phyloP scores from a whole-genome alignment of 2,329 filamentous ascomycete species.

The Hypoxylon sp. region DNA sequence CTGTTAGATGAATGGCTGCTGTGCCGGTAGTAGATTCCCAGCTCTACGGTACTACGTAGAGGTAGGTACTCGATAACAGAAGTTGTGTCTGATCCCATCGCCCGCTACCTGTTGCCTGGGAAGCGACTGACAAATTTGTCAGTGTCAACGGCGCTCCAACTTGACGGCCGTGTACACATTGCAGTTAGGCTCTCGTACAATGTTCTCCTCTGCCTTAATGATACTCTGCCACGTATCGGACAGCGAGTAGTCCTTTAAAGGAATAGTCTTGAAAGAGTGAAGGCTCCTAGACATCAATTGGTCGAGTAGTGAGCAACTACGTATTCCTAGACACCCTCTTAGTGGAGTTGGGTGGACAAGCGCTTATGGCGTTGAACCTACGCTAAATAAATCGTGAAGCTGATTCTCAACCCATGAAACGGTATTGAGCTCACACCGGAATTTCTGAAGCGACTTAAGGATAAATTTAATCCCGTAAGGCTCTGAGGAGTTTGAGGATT shows the following conservation, averaged over 20 bases:
- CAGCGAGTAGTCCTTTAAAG: background rate
- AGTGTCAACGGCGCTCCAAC: conserved; percentile 8
- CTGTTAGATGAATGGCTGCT: conserved; percentile 1
- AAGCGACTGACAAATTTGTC: background rate
- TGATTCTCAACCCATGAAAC: conserved; percentile 9
- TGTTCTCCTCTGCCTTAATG: background rate
- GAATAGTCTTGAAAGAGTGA: background rate
- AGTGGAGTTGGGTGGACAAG: conserved; percentile 2
- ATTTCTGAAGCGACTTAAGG: background rate
- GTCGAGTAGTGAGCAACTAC: background rate
- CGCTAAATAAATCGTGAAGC: background rate
- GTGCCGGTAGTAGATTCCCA: conserved; percentile 4
- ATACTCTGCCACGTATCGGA: conserved; percentile 10
- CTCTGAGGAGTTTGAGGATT: background rate
- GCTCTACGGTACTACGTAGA: conserved; percentile 3
- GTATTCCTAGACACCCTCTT: background rate
- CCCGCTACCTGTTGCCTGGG: background rate
- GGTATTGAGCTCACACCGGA: background rate
- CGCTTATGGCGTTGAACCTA: conserved; percentile 5
- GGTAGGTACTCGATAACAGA: background rate
- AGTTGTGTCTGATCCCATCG: conserved; percentile 7
- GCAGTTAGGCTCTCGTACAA: conserved; percentile 2
- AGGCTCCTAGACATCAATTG: background rate
- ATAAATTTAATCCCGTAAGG: conserved; percentile 5
- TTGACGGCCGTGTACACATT: conserved; percentile 3